Percentiles rank a stretch among this genome's conserved stretches.
These are phyloP conservation scores for Kodamaea arcana DNA, from an alignment of 1,139 yeast species.

Conservation along the genomic window DNA sequence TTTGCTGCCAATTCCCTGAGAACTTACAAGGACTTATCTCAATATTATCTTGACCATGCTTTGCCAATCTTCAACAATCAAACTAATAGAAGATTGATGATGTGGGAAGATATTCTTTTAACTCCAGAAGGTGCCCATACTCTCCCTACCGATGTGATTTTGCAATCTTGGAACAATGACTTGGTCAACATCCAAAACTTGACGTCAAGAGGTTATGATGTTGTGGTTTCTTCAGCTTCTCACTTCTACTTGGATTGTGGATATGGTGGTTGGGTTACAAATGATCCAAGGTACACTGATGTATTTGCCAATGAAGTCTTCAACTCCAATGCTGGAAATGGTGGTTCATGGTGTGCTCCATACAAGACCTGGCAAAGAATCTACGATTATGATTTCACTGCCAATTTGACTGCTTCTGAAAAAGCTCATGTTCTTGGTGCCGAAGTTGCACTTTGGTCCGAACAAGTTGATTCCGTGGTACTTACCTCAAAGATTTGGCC, in stretches of 20 bases:
- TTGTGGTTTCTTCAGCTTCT: slow-evolving; percentile 36
- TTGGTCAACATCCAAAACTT: slow-evolving; percentile 25
- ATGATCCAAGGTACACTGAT: slow-evolving; percentile 35
- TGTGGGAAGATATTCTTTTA: slow-evolving; percentile 50
- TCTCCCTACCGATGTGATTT: slow-evolving; percentile 30
- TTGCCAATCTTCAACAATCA: slow-evolving; percentile 30
- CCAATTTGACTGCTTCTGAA: slow-evolving; percentile 32
- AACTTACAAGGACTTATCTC: slow-evolving; percentile 30
- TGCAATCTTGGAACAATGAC: slow-evolving; percentile 41
- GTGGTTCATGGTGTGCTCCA: slow-evolving; percentile 51
- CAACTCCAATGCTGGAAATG: slow-evolving; percentile 23
- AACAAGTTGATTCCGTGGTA: slow-evolving; percentile 37
- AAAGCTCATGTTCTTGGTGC: slow-evolving; percentile 37
- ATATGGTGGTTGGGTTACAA: slow-evolving; percentile 38
- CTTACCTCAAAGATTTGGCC: slow-evolving; percentile 46
- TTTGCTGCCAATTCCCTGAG: slow-evolving; percentile 22
- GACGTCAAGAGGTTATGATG: slow-evolving; percentile 38
- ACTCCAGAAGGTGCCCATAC: slow-evolving; percentile 19
- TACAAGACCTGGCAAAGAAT: slow-evolving; percentile 50
- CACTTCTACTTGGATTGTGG: slow-evolving; percentile 48
- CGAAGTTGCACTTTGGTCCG: slow-evolving; percentile 46
- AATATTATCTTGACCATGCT: slow-evolving; percentile 37
- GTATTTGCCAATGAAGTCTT: slow-evolving; percentile 20
- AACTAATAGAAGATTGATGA: slow-evolving; percentile 25
- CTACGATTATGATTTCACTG: slow-evolving; percentile 36